A percentile compares a stretch with the other conserved stretches of the same genome.
Conservation (phyloP, 75 land plant species). For the Sequoiadendron giganteum region DNA sequence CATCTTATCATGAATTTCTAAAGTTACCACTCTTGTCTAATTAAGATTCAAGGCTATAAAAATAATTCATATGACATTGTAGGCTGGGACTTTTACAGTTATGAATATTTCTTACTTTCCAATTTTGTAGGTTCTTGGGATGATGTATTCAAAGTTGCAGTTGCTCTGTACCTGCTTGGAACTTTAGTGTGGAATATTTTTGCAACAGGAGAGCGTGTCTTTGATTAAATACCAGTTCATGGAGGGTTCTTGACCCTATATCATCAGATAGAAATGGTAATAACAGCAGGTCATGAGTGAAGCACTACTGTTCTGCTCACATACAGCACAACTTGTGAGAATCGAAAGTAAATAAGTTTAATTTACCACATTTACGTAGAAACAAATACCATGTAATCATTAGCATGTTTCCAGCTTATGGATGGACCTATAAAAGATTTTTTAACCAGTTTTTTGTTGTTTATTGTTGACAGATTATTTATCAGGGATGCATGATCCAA, state of each 20-base stretch:
- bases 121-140: constrained; percentile 86
- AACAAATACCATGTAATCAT: not conserved
- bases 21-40: not conserved
- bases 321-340: not conserved
- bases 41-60: not conserved
- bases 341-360: not conserved
- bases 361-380: not conserved
- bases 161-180: constrained; percentile 76
- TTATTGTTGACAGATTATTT: not conserved
- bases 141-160: constrained; percentile 93
- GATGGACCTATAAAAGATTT: not conserved
- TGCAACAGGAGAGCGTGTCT: constrained; percentile 81
- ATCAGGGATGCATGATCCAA: not conserved
- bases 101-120: not conserved
- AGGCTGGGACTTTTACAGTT: not conserved
- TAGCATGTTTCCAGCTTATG: not conserved
- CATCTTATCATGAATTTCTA: not conserved
- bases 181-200: constrained; percentile 92
- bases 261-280: not conserved
- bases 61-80: not conserved
- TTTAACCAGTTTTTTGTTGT: not conserved
- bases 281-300: not conserved
- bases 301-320: not conserved
- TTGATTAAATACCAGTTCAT: constrained; percentile 45
- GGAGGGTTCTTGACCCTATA: not conserved